Evolutionary conservation across 1,139 yeast genomes (phyloP).

Genomic region (Scheffersomyces parashehatae): DNA sequence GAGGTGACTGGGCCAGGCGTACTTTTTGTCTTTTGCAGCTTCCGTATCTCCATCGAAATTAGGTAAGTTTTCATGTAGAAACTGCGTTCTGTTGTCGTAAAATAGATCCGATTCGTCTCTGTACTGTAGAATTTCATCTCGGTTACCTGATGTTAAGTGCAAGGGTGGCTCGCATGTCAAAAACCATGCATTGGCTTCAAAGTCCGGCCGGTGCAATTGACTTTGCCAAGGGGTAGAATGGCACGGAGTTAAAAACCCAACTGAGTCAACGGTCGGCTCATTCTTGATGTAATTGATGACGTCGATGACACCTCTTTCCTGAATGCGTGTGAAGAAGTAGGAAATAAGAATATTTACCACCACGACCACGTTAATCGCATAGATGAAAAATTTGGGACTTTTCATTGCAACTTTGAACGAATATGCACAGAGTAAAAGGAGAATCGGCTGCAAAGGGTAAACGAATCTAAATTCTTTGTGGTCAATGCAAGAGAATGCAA

Average conservation of each 20-base stretch:
- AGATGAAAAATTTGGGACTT: background rate
- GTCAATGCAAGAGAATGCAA: slow-evolving; percentile 60
- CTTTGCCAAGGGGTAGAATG: slow-evolving; percentile 98
- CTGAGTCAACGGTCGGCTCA: slow-evolving; percentile 42
- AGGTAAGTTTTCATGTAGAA: slow-evolving; percentile 34
- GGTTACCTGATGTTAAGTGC: slow-evolving; percentile 27
- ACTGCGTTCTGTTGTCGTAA: slow-evolving; percentile 62
- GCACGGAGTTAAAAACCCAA: slow-evolving; percentile 90
- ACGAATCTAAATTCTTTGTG: slow-evolving; percentile 94
- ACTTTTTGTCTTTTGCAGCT: slow-evolving; percentile 29
- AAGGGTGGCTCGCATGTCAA: slow-evolving; percentile 93
- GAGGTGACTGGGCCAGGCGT: slow-evolving; percentile 71
- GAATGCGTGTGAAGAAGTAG: slow-evolving; percentile 57
- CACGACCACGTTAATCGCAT: slow-evolving; percentile 15
- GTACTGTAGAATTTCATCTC: slow-evolving; percentile 43
- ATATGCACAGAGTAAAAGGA: slow-evolving; percentile 35
- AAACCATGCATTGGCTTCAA: slow-evolving; percentile 56
- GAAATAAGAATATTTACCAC: slow-evolving; percentile 48
- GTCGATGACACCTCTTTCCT: slow-evolving; percentile 84
- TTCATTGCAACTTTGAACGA: slow-evolving; percentile 10
- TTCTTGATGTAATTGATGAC: slow-evolving; percentile 56
- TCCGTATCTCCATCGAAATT: slow-evolving; percentile 19
- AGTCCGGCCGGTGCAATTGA: slow-evolving; percentile 61
- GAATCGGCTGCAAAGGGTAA: slow-evolving; percentile 81
- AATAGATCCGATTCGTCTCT: slow-evolving; percentile 86